Conservation (phyloP, 2,329 filamentous ascomycete genomes). For the Cladosporium halotolerans region DNA sequence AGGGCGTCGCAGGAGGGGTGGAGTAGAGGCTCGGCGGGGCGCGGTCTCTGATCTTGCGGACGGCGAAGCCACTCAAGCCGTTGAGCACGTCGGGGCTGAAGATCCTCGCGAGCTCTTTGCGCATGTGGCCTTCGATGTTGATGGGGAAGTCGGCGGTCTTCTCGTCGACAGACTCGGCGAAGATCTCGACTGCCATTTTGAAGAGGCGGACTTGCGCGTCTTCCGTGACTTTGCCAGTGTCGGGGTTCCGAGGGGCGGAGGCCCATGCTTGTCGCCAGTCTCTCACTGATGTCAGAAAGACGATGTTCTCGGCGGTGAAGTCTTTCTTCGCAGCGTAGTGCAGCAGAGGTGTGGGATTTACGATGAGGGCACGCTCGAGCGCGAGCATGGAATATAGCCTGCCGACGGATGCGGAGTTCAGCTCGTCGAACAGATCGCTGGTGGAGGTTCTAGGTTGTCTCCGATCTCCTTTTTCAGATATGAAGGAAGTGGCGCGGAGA, state of each 20-base stretch:
- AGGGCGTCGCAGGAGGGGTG: constrained; percentile 5
- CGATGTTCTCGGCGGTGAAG: constrained; percentile 66
- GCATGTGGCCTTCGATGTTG: constrained; percentile 56
- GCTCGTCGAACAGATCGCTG: constrained; percentile 1
- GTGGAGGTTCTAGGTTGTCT: background rate
- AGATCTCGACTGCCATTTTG: constrained; percentile 55
- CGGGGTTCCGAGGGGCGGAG: constrained; percentile 12
- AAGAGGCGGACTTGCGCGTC: constrained; percentile 37
- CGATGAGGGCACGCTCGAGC: constrained; percentile 54
- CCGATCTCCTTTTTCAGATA: background rate
- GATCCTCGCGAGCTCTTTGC: constrained; percentile 48
- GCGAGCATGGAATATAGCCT: constrained; percentile 53
- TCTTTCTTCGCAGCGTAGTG: constrained; percentile 60
- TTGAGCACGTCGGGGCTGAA: constrained; percentile 38
- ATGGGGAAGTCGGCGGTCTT: constrained; percentile 60
- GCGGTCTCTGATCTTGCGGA: background rate
- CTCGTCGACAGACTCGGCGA: constrained; percentile 54
- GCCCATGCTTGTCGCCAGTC: constrained; percentile 33
- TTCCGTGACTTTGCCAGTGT: constrained; percentile 11
- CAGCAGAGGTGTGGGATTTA: constrained; percentile 55
- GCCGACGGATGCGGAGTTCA: constrained; percentile 1
- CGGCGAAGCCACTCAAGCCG: constrained; percentile 1
- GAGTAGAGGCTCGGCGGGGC: background rate
- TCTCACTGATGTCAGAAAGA: constrained; percentile 54
- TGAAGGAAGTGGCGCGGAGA: background rate